These are phyloP conservation scores for Trichosporon sp. DNA, from an alignment of 1,284 basidiomycete genomes.

Conservation along the genomic window DNA sequence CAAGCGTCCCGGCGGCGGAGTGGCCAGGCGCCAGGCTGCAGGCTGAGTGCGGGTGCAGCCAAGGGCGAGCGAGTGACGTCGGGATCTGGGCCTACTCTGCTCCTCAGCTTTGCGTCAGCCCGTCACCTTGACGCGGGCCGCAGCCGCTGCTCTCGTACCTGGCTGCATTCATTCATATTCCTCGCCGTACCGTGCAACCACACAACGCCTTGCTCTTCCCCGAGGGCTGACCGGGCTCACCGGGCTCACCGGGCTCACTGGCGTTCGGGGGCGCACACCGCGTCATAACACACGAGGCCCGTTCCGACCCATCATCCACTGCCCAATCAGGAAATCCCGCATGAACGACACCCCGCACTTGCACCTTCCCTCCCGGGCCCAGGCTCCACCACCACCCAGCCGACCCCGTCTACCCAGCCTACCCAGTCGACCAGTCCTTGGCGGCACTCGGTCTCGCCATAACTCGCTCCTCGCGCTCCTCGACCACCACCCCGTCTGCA, in stretches of 20 bases:
- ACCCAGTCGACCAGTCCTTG: background rate
- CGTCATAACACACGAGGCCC: background rate
- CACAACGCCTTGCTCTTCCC: background rate
- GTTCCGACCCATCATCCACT: background rate
- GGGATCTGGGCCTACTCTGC: background rate
- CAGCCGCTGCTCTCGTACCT: too few relatives aligned
- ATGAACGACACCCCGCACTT: background rate
- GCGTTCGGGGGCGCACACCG: background rate
- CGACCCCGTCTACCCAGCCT: too few relatives aligned
- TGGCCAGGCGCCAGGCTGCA: too few relatives aligned
- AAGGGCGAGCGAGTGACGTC: background rate
- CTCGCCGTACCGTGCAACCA: background rate
- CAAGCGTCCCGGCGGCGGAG: background rate
- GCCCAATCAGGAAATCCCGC: background rate
- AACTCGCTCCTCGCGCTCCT: background rate
- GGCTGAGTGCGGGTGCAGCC: background rate
- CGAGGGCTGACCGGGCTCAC: background rate
- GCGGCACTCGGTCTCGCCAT: background rate
- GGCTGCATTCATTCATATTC: too few relatives aligned
- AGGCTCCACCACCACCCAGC: background rate
- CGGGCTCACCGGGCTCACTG: background rate
- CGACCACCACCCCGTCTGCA: background rate
- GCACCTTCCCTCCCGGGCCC: background rate
- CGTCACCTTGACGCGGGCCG: too few relatives aligned
- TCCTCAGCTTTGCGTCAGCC: too few relatives aligned